These are phyloP conservation scores for Hericium coralloides DNA, from an alignment of 768 basidiomycete species.

Conservation along the genomic window DNA sequence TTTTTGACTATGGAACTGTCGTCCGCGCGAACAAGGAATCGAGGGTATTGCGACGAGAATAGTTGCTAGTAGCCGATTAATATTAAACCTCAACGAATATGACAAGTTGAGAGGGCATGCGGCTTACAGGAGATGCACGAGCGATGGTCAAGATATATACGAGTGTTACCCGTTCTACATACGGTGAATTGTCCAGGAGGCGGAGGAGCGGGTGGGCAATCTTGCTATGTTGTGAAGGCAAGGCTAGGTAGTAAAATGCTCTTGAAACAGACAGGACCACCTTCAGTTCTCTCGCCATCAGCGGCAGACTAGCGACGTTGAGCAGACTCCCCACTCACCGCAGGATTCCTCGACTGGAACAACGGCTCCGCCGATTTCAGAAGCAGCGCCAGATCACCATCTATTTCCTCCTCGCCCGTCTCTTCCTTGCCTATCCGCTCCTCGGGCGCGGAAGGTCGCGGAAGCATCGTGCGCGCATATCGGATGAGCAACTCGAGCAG, in stretches of 20 bases:
- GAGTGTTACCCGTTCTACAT: constrained; percentile 68
- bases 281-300: constrained; percentile 25
- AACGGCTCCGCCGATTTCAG: constrained; percentile 65
- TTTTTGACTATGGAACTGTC: constrained; percentile 62
- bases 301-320: background rate
- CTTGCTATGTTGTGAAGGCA: constrained; percentile 43
- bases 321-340: constrained; percentile 40
- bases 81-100: background rate
- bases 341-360: constrained; percentile 81
- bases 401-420: constrained; percentile 51
- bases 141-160: constrained; percentile 63
- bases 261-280: constrained; percentile 73
- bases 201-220: constrained; percentile 68
- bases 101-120: background rate
- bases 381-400: constrained; percentile 70
- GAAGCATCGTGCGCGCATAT: constrained; percentile 81
- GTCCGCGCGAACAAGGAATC: constrained; percentile 61
- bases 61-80: constrained; percentile 36
- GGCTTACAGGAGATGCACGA: constrained; percentile 54
- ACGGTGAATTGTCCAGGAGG: constrained; percentile 57
- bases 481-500: constrained; percentile 68
- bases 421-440: constrained; percentile 15
- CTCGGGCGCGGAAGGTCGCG: constrained; percentile 38
- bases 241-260: constrained; percentile 65
- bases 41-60: constrained; percentile 51